Base-by-base conservation (phyloP, 495 filamentous ascomycete genomes). In the Xylaria telfairii region DNA sequence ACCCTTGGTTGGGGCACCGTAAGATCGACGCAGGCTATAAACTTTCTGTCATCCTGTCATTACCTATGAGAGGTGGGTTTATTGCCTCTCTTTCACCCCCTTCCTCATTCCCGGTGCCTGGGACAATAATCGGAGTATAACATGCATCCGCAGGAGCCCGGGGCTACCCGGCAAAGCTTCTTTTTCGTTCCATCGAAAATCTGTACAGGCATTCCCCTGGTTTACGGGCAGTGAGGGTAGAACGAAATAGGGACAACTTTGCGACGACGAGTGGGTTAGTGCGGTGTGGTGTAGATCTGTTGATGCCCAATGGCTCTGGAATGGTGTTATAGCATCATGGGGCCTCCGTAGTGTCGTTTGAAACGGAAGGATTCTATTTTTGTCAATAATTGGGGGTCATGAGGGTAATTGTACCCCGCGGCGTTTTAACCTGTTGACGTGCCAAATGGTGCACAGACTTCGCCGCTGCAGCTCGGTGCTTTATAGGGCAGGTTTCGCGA, bases 311-410 rank as follows among this genome's bases (percentile, higher is more conserved):
- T 59, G 30, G 13, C 10, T 57, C n/a, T 59, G 37, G 30, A n/a
- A 59, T 59, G 17, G 56, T 37, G 37, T 39, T 37, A 19, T 37
- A 37, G 56, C 30, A 59, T 59, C 32, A 37, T 39, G 32, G 32
- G 56, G 32, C 56, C 56, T 15, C 8, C 15, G 37, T 59, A 37
- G 51, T 54, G 26, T 54, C 51, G 51, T 30, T 54, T 54, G 26
- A 54, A 54, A 54, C 51, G 51, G 51, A 54, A 54, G 30, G 56
- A 59, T 10, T n/a, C 56, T 59, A 59, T 59, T 59, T 57, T 59
- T 59, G 56, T 34, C 28, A 34, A 21, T n/a, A 30, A 21, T 59
- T 37, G 17, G 32, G 26, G 32, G 56, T 59, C 56, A 34, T 59
- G 8, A 59, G 32, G 56, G 30, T 34, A n/a, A 12, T 59, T 21